These are phyloP conservation scores for Elaeis oleifera DNA, from an alignment of 202 grass and related monocot species.

Conservation along the genomic window DNA sequence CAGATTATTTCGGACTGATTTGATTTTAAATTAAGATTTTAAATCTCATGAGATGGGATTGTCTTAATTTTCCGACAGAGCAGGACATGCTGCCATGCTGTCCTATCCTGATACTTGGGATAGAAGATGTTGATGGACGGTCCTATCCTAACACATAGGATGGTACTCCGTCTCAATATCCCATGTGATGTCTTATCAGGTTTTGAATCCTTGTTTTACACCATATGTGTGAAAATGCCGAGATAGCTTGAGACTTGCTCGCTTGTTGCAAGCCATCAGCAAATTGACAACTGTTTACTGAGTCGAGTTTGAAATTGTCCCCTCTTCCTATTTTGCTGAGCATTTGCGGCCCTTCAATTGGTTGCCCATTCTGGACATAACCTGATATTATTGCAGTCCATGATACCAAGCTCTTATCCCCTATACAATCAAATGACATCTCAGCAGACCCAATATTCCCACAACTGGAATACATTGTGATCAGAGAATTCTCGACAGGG, in stretches of 20 bases:
- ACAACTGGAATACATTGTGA: constrained; percentile 71
- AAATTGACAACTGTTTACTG: constrained; percentile 38
- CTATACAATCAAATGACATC: constrained; percentile 38
- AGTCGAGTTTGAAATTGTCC: constrained; percentile 42
- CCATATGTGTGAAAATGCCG: constrained; percentile 53
- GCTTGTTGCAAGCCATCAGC: constrained; percentile 45
- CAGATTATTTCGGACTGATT: no score
- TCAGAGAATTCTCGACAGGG: constrained; percentile 42
- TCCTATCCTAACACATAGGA: no score
- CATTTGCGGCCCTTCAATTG: constrained; percentile 48
- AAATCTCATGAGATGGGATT: no score
- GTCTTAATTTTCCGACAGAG: no score
- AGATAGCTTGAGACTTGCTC: constrained; percentile 41
- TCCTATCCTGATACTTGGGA: no score
- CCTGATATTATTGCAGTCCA: constrained; percentile 62
- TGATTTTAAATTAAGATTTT: no score
- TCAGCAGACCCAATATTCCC: constrained; percentile 37
- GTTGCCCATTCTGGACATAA: constrained; percentile 45
- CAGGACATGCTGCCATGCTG: no score
- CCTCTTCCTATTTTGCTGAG: constrained; percentile 46
- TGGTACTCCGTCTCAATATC: constrained; percentile 5
- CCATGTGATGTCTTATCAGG: no score
- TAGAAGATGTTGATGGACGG: no score
- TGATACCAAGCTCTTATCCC: constrained; percentile 60
- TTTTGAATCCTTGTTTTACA: constrained; percentile 23